phyloP scores from a whole-genome alignment of 2,329 filamentous ascomycete species.

The Diaporthe ampelina region DNA sequence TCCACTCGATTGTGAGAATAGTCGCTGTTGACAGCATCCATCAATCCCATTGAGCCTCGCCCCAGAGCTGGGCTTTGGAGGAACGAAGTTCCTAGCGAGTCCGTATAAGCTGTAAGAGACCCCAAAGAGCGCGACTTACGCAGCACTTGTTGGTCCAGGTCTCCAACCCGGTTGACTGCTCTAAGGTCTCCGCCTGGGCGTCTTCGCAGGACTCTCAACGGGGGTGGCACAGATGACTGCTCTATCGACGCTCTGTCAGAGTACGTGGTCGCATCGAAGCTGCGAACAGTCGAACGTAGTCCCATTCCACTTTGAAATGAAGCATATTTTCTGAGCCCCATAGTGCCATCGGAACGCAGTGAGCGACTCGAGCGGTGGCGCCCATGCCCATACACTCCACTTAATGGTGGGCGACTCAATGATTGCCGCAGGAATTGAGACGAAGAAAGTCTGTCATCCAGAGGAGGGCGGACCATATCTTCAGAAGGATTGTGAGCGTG shows the following conservation, averaged over 20 bases:
- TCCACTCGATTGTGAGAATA: slow-evolving; percentile 58
- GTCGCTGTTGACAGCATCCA: slow-evolving; percentile 60
- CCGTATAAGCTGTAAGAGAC: slow-evolving; percentile 71
- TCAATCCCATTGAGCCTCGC: slow-evolving; percentile 57
- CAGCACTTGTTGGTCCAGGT: slow-evolving; percentile 65
- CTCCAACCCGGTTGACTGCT: slow-evolving; percentile 75
- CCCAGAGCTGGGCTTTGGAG: slow-evolving; percentile 56
- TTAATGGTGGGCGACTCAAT: slow-evolving; percentile 52
- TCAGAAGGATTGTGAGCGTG: slow-evolving; percentile 48
- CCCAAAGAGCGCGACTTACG: slow-evolving; percentile 70
- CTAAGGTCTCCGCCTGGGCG: slow-evolving; percentile 82
- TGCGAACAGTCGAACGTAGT: slow-evolving; percentile 65
- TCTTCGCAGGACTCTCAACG: slow-evolving; percentile 76
- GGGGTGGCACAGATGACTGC: slow-evolving; percentile 62
- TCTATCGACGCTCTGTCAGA: slow-evolving; percentile 64
- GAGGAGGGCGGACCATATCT: slow-evolving; percentile 51
- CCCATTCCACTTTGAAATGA: slow-evolving; percentile 72
- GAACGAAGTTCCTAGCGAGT: slow-evolving; percentile 72
- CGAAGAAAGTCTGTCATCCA: slow-evolving; percentile 48
- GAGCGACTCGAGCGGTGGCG: slow-evolving; percentile 64
- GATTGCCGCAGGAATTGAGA: slow-evolving; percentile 48
- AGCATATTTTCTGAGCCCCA: slow-evolving; percentile 68
- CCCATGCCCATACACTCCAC: slow-evolving; percentile 55
- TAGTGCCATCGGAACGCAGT: slow-evolving; percentile 63
- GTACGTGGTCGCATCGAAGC: slow-evolving; percentile 72